Conservation (phyloP, 108 stramenopile species). For the Epipyxis sp. region DNA sequence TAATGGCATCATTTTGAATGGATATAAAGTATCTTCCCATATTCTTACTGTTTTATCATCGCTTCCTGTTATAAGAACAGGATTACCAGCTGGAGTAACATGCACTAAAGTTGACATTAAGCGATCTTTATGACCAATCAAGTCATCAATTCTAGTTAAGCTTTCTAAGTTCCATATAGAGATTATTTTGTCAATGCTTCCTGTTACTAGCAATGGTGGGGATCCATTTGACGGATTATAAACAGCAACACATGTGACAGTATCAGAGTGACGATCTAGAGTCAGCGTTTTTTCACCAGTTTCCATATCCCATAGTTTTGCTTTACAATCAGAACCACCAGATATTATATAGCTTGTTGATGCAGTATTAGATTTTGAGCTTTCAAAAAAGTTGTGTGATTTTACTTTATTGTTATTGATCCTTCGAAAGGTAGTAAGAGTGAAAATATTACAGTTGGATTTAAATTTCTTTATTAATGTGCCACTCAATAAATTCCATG, state of each 20-base stretch:
- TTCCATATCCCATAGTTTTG: neutral
- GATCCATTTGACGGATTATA: neutral
- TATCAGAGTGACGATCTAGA: slow-evolving; percentile 10
- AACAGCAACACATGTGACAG: neutral
- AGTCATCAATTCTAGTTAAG: neutral
- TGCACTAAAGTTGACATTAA: neutral
- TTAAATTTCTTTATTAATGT: neutral
- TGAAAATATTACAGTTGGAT: neutral
- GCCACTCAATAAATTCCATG: neutral
- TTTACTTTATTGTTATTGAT: too few species aligned
- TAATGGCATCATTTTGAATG: neutral
- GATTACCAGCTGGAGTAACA: neutral
- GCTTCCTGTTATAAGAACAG: neutral
- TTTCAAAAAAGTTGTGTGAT: neutral
- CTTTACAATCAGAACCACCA: neutral
- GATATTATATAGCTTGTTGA: neutral
- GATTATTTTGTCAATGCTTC: neutral
- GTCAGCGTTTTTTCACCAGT: neutral
- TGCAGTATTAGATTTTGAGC: neutral
- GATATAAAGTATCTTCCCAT: slow-evolving; percentile 4
- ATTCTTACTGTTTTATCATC: neutral
- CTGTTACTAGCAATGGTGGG: slow-evolving; percentile 1
- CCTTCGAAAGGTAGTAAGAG: neutral
- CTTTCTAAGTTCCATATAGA: slow-evolving; percentile 2
- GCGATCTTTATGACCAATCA: slow-evolving; percentile 20